Base-by-base conservation (phyloP, 768 basidiomycete species). In the Podaxis pistillaris region DNA sequence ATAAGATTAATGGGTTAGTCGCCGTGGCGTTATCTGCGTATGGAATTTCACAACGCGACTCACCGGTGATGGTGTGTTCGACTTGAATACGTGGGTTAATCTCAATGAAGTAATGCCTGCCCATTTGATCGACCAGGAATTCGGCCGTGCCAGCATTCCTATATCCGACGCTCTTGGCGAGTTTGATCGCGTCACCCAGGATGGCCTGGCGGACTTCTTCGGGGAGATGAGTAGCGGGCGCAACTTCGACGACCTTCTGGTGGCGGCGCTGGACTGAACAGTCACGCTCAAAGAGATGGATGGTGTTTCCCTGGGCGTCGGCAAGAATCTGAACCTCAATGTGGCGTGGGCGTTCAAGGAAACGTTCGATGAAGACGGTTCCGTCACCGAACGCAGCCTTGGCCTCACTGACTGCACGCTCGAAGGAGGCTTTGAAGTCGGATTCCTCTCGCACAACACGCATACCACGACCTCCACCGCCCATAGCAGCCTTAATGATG, bases 41-140 rank as follows among this genome's bases (percentile, higher is more conserved):
- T 50, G 49, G n/a, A 9, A 22, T 28, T 52, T 60, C 17, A 38
- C 6, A 12, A 12, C 4, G 24, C 12, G 60, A 63, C 61, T 44
- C 64, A 93, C 94, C 94, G 64, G 97, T 98, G 74, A 98, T 98
- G 61, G 97, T 98, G 77, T 98, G 97, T 73, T 98, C 97, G 77
- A 99, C 97, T 76, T 99, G 97, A 70, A 99, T 98, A 79, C 97
- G 94, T 33, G 97, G 95, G 76, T 98, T 98, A 69, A 99, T 98
- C 78, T 99, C 97, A 71, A 99, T 98, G 79, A 99, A 98, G 78
- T 98, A 98, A 76, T 97, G 94, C 68, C 95, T 84, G 69, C 93
- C 94, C 82, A 91, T 86, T 73, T 95, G 92, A 76, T 98, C 97
- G 65, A 98, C 95, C 75, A 99, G 81, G 82, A 98, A 99, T 78